A percentile compares a stretch with the other conserved stretches of the same genome.
Evolutionary conservation across 495 filamentous ascomycete genomes (phyloP).

Genomic region (Cercophora scortea): DNA sequence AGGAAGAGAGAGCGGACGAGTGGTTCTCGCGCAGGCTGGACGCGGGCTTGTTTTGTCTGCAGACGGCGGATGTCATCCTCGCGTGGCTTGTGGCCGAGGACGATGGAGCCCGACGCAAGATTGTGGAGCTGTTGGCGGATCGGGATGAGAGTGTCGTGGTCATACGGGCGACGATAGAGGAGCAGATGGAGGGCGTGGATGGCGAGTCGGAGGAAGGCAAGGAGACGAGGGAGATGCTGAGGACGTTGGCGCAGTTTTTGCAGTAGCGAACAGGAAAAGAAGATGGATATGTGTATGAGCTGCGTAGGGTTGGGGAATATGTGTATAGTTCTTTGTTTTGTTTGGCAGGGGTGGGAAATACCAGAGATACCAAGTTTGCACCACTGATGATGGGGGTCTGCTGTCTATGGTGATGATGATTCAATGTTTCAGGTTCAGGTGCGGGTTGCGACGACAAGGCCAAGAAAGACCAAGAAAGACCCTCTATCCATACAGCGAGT

Average conservation of each 20-base stretch:
- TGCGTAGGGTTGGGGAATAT: neutral
- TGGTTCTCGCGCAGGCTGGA: constrained; percentile 82
- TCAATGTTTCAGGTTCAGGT: neutral
- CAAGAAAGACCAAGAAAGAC: no score
- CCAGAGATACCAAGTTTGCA: constrained; percentile 13
- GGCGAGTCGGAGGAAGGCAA: constrained; percentile 44
- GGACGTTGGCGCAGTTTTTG: constrained; percentile 55
- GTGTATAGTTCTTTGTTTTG: constrained; percentile 3
- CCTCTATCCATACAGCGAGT: neutral
- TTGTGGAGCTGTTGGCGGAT: constrained; percentile 56
- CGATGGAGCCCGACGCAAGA: constrained; percentile 61
- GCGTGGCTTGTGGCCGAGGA: constrained; percentile 95
- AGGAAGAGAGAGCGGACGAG: constrained; percentile 50
- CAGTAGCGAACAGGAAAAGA: constrained; percentile 15
- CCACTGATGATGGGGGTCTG: neutral
- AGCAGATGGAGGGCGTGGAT: constrained; percentile 59
- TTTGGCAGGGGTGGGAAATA: constrained; percentile 1
- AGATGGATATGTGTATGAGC: neutral
- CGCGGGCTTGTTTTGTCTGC: constrained; percentile 76
- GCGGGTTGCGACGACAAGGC: neutral
- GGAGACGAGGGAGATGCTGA: constrained; percentile 63
- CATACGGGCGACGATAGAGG: constrained; percentile 57
- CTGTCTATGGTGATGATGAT: neutral
- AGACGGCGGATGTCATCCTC: constrained; percentile 79
- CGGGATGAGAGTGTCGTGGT: constrained; percentile 56